phyloP scores from a whole-genome alignment of 345 rosid species.

The Microthlaspi erraticum region DNA sequence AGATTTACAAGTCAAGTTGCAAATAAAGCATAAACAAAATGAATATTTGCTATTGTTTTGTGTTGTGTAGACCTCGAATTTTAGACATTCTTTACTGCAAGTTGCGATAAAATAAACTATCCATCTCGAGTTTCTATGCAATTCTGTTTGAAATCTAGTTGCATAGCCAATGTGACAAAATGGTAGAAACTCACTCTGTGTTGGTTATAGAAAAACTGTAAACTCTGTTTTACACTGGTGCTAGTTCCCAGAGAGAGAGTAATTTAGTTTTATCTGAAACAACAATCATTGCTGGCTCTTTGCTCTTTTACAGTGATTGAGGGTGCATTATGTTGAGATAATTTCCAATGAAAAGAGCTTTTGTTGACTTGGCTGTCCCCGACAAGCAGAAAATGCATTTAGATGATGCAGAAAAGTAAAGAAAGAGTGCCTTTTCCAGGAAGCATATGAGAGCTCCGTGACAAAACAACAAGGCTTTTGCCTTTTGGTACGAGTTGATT shows the following conservation, averaged over 20 bases:
- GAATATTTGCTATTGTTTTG: not conserved
- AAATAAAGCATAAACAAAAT: conserved; percentile 15
- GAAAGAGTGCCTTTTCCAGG: conserved; percentile 34
- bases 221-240: conserved; percentile 12
- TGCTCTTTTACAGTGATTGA: conserved; percentile 28
- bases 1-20: not conserved
- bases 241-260: conserved; percentile 3
- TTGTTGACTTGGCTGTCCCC: conserved; percentile 40
- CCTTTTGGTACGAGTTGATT: conserved; percentile 23
- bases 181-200: conserved; percentile 25
- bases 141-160: conserved; percentile 14
- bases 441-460: conserved; percentile 35
- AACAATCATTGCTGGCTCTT: not conserved
- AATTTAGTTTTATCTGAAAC: not conserved
- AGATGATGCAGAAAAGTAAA: conserved; percentile 39
- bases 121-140: not conserved
- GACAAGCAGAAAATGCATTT: conserved; percentile 38
- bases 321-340: conserved; percentile 20
- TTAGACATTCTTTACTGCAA: conserved; percentile 2
- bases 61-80: conserved; percentile 15
- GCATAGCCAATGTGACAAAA: conserved; percentile 26
- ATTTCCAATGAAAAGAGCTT: conserved; percentile 13
- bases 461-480: conserved; percentile 36
- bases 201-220: conserved; percentile 16
- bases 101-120: not conserved